Evolutionary conservation across 176 grass and related monocot species (phyloP).

Genomic region (Oryza glaberrima): DNA sequence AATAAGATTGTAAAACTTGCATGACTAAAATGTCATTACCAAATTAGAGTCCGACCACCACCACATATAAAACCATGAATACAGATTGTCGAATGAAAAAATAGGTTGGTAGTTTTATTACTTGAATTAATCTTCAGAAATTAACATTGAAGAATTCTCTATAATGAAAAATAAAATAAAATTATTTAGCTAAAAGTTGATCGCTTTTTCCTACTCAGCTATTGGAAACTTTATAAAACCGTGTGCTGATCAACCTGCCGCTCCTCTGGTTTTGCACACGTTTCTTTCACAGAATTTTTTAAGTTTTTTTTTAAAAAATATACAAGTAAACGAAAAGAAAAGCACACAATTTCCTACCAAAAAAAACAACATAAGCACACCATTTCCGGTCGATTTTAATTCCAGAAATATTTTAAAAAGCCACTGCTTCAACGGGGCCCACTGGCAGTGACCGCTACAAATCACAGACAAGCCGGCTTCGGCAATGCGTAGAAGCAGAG

Average conservation of each 20-base stretch:
- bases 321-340: neutral
- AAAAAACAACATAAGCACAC: neutral
- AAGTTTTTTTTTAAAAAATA: neutral
- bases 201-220: neutral
- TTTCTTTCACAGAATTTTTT: neutral
- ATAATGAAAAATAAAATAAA: neutral
- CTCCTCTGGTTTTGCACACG: neutral
- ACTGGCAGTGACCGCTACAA: neutral
- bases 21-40: neutral
- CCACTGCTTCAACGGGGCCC: neutral
- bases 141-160: neutral
- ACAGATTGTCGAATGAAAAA: neutral
- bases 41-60: neutral
- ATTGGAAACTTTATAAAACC: neutral
- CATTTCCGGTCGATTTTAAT: neutral
- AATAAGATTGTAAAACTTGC: neutral
- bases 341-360: neutral
- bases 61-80: neutral
- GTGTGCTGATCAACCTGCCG: neutral
- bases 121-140: neutral
- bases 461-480: neutral
- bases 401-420: neutral
- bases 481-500: neutral
- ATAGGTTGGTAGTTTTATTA: neutral
- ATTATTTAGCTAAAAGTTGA: too few relatives aligned